phyloP scores from a whole-genome alignment of 2,329 filamentous ascomycete species.

The Aspergillus felis region DNA sequence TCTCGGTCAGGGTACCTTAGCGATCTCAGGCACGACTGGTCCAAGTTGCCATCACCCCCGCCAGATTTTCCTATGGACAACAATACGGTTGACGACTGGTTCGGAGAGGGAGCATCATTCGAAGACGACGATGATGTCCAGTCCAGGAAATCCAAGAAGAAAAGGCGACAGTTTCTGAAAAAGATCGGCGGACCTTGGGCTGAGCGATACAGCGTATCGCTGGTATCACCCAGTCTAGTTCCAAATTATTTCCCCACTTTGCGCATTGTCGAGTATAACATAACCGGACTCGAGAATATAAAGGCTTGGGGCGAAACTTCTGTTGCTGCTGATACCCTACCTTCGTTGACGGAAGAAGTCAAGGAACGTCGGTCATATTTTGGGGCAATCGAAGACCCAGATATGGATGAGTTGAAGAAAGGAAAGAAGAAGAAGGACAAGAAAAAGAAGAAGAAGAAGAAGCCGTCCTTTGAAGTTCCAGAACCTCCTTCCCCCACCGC shows the following conservation, averaged over 20 bases:
- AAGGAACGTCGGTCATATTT: background rate
- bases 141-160: conserved; percentile 38
- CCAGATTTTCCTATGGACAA: conserved; percentile 12
- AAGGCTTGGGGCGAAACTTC: conserved; percentile 30
- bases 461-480: conserved; percentile 63
- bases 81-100: conserved; percentile 7
- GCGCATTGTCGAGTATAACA: conserved; percentile 93
- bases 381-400: conserved; percentile 1
- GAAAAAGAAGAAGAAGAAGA: conserved; percentile 46
- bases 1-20: conserved; percentile 77
- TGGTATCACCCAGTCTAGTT: conserved; percentile 82
- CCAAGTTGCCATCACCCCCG: conserved; percentile 62
- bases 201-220: conserved; percentile 76
- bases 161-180: conserved; percentile 53
- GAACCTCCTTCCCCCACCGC: conserved; percentile 66
- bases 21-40: conserved; percentile 75
- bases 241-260: conserved; percentile 89
- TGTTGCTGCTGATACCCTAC: background rate
- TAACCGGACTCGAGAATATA: conserved; percentile 64
- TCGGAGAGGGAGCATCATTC: conserved; percentile 5
- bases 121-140: conserved; percentile 19
- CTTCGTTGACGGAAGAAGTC: conserved; percentile 4
- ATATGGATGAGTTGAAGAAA: conserved; percentile 12
- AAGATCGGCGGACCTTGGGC: conserved; percentile 76
- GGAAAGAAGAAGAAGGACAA: conserved; percentile 42